Evolutionary conservation across 2,329 filamentous ascomycete genomes (phyloP).

Genomic region (Colletotrichum chrysophilum): DNA sequence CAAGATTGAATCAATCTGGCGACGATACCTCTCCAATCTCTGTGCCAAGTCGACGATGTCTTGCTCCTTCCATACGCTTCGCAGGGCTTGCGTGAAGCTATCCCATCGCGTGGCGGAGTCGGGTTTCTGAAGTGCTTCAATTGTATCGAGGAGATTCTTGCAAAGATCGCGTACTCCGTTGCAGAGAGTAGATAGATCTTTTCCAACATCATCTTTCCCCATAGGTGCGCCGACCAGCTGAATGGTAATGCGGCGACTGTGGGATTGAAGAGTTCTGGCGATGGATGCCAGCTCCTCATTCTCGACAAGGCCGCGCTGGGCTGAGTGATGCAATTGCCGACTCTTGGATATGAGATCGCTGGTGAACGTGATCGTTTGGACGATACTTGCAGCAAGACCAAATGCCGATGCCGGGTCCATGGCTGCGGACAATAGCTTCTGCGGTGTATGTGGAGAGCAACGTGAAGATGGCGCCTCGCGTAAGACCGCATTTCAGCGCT

Average conservation of each 20-base stretch:
- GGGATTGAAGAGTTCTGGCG: neutral
- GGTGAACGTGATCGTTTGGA: neutral
- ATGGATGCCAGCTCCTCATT: neutral
- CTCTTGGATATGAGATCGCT: neutral
- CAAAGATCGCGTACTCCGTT: neutral
- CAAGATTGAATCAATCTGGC: neutral
- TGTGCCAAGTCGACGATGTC: neutral
- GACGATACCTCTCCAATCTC: neutral
- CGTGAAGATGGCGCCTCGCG: neutral
- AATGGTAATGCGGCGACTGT: neutral
- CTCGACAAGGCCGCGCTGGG: neutral
- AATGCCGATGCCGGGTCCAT: neutral
- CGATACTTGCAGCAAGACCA: neutral
- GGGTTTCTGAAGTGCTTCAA: neutral
- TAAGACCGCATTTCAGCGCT: neutral
- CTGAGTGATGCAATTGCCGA: neutral
- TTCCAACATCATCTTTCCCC: neutral
- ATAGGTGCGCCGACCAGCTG: neutral
- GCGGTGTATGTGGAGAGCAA: neutral
- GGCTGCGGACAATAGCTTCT: neutral
- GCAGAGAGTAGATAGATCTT: neutral
- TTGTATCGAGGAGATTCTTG: neutral
- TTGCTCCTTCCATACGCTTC: neutral
- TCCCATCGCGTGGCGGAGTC: neutral
- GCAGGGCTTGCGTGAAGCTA: neutral